A percentile compares a stretch with the other conserved stretches of the same genome.
Evolutionary conservation across 2,329 filamentous ascomycete species (phyloP).

Genomic region (Phialemoniopsis sp.): DNA sequence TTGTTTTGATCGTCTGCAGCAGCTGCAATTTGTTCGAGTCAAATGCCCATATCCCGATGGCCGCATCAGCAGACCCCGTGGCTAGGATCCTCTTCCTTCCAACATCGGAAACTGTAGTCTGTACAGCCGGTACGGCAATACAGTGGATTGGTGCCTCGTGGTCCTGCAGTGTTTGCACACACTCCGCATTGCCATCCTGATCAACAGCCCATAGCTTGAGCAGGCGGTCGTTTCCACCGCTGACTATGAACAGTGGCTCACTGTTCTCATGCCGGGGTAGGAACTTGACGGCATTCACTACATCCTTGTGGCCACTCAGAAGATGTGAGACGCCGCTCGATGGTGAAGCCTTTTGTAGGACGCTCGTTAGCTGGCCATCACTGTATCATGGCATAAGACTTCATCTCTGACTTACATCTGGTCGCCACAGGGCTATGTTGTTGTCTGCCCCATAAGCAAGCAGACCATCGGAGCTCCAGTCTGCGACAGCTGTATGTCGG

Average conservation of each 20-base stretch:
- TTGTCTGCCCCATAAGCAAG: constrained; percentile 87
- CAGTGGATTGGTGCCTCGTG: constrained; percentile 77
- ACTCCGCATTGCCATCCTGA: constrained; percentile 19
- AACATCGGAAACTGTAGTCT: too few relatives aligned
- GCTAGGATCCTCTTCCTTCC: constrained; percentile 50
- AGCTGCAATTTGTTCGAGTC: constrained; percentile 38
- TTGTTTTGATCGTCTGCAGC: constrained; percentile 66
- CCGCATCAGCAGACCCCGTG: constrained; percentile 78
- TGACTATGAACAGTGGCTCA: constrained; percentile 60
- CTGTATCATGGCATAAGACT: constrained; percentile 2
- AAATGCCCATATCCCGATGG: constrained; percentile 67
- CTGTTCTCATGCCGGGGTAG: constrained; percentile 46
- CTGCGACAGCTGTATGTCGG: constrained; percentile 81
- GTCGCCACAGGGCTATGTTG: constrained; percentile 86
- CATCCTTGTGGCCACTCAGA: constrained; percentile 71
- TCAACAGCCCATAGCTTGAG: constrained; percentile 65
- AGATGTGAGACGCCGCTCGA: constrained; percentile 60
- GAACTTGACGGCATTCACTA: constrained; percentile 82
- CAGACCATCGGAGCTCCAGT: constrained; percentile 73
- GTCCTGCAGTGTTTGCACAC: constrained; percentile 54
- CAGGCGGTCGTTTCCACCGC: constrained; percentile 76
- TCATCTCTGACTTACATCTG: constrained; percentile 53
- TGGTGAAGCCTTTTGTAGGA: constrained; percentile 22
- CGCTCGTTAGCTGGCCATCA: background rate
- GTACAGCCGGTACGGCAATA: constrained; percentile 34